Evolutionary conservation across 495 filamentous ascomycete genomes (phyloP), one percentile per base, ranked within the genome.

Genomic region (Tuber brumale): DNA sequence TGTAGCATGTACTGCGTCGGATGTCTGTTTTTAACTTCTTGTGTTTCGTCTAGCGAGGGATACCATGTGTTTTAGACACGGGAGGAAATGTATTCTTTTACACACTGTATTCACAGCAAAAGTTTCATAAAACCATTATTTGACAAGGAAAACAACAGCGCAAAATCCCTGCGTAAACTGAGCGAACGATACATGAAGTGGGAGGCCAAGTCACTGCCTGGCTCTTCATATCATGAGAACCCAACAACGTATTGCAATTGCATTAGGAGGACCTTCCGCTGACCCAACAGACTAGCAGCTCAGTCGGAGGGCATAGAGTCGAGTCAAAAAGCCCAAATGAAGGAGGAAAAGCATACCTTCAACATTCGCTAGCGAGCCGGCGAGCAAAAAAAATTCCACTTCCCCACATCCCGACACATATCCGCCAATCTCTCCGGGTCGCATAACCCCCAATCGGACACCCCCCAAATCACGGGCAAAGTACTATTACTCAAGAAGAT

Each of bases 301-400:
- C 23, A 27, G 8, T 3, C n/a, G 9, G n/a, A 27, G 27, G 27
- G 57, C 27, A 18, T 27, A 18, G 3, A 66, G 12, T 35, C 57
- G 27, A 51, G 48, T n/a, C 48, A 31, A 27, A 61, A 31, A 14
- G n/a, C 51, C n/a, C 9, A 61, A 31, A 61, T 61, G 16, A 18
- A 6, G 4, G 57, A 66, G 57, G 27, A 35, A 35, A 18, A 18
- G 27, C 14, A 18, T 9, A 27, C 88, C 87, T 57, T 86, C 84
- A 75, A 88, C 88, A 82, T 91, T 90, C 80, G 89, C 83, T 37
- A 89, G 89, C 43, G 85, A 86, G 82, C 88, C 90, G 1, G 89
- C 91, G 72, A 93, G 83, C 78, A 94, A 88, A 81, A 88, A 81
- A 93, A 92, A 43, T 85, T 88, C 88, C 91, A 93, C 80, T 87